Evolutionary conservation across 768 basidiomycete species (phyloP).

Genomic region (Suillus tomentosus): DNA sequence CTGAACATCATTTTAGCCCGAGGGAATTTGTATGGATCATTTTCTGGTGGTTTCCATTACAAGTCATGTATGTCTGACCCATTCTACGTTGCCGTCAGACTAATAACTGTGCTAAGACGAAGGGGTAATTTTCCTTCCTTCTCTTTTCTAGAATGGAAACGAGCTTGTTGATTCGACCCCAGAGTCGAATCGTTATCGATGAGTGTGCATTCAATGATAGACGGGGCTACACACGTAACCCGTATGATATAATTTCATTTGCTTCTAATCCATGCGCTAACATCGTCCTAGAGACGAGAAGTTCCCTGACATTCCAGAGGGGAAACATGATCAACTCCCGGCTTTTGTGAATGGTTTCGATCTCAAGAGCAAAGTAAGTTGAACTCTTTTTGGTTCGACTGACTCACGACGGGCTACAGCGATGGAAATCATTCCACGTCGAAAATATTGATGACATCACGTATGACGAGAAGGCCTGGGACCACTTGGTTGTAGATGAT

Average conservation of each 20-base stretch:
- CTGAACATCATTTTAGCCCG: constrained; percentile 13
- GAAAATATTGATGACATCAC: constrained; percentile 52
- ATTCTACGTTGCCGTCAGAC: neutral
- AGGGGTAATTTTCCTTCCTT: constrained; percentile 13
- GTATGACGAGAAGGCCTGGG: constrained; percentile 62
- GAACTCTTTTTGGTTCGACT: neutral
- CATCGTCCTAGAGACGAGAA: constrained; percentile 8
- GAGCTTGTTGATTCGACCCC: constrained; percentile 48
- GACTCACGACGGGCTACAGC: constrained; percentile 1
- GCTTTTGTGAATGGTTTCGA: constrained; percentile 66
- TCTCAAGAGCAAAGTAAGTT: constrained; percentile 48
- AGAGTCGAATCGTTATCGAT: constrained; percentile 1
- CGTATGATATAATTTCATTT: neutral
- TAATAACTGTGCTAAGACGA: constrained; percentile 12
- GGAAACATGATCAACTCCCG: constrained; percentile 56
- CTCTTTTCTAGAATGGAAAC: constrained; percentile 59
- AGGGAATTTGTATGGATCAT: constrained; percentile 15
- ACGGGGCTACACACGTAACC: neutral
- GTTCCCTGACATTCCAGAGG: constrained; percentile 44
- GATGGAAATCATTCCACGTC: constrained; percentile 61
- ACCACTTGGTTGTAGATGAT: constrained; percentile 54
- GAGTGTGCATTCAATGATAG: neutral
- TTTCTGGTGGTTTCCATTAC: constrained; percentile 20
- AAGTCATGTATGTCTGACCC: constrained; percentile 17
- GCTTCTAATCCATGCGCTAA: neutral